Base-by-base conservation (phyloP, 345 rosid species). In the Toxicodendron radicans region DNA sequence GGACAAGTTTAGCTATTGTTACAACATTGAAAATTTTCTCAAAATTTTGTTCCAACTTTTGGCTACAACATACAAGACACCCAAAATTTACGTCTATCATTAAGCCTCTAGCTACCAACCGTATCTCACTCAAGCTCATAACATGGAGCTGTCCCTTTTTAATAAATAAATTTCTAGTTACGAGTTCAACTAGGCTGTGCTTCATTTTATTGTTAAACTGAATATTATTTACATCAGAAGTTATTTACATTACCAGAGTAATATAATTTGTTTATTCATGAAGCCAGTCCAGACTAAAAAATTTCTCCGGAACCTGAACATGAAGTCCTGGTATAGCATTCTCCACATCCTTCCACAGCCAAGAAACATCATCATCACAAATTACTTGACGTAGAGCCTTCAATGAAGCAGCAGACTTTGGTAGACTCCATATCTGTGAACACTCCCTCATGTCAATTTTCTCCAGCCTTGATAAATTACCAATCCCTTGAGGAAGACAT, bases 361-460 rank as follows among this genome's bases (percentile, higher is more conserved):
- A 80, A n/a, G 86, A 90, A 54, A 86, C 83, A 38, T 93, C 97
- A 32, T 88, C 90, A 13, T 91, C 97, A 12, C 99, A 91, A 3
- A 91, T 78, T 21, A 93, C 95, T 30, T 68, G 78, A 0, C 88
- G 85, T 30, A 95, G 68, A 32, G 90, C 86, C 84, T 76, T 63
- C 80, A 93, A 66, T 2, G 78, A 83, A 10, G 79, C 71, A 10
- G 79, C 89, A 23, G 94, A 89, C 12, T 60, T 61, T 0, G 94
- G 95, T 71, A 86, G 80, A 45, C 60, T 24, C 63, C 66, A 57
- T 38, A 87, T 72, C 52, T 57, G 79, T 9, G 79, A 41, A 58
- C 99, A 95, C 71, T 95, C 97, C 76, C 96, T 90, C 99, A 95
- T 91, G 86, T 95, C 97, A 3, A 95, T 89, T 89, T 91, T 91